Evolutionary conservation across 176 grass and related monocot species (phyloP).

Genomic region (Paspalum vaginatum): DNA sequence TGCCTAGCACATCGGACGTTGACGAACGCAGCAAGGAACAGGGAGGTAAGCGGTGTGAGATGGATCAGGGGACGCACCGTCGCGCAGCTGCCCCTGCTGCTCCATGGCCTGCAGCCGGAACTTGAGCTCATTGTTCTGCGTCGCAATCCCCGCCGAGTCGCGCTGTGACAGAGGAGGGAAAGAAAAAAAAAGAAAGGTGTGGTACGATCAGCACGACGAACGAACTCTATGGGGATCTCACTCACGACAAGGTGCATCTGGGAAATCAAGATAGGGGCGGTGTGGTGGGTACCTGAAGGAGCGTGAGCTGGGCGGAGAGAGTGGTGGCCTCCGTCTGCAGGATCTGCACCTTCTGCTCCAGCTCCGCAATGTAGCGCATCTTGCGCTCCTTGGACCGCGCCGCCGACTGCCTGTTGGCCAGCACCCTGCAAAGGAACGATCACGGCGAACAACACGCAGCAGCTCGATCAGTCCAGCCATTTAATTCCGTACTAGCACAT

Average conservation of each 20-base stretch:
- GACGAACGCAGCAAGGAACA: slow-evolving; percentile 22
- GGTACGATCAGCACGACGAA: background rate
- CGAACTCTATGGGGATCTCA: background rate
- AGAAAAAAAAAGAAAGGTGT: background rate
- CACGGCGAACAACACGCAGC: background rate
- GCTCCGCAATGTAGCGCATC: slow-evolving; percentile 82
- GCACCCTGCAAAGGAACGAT: slow-evolving; percentile 54
- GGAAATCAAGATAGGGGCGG: background rate
- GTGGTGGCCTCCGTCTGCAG: slow-evolving; percentile 84
- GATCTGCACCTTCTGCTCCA: slow-evolving; percentile 95
- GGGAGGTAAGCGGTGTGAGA: background rate
- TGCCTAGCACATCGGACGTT: slow-evolving; percentile 47
- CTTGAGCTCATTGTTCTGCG: slow-evolving; percentile 90
- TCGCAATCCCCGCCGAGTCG: slow-evolving; percentile 62
- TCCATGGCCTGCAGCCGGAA: slow-evolving; percentile 96
- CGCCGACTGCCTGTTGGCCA: slow-evolving; percentile 92
- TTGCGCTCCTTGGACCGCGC: slow-evolving; percentile 95
- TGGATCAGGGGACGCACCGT: slow-evolving; percentile 50
- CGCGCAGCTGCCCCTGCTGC: slow-evolving; percentile 87
- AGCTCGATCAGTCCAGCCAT: background rate
- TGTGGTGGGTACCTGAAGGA: slow-evolving; percentile 57
- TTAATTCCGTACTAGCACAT: background rate
- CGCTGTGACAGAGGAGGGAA: slow-evolving; percentile 42
- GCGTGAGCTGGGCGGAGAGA: slow-evolving; percentile 76
- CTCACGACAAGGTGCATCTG: background rate